phyloP scores from a whole-genome alignment of 2,329 filamentous ascomycete genomes.

The Botrytis fragariae region DNA sequence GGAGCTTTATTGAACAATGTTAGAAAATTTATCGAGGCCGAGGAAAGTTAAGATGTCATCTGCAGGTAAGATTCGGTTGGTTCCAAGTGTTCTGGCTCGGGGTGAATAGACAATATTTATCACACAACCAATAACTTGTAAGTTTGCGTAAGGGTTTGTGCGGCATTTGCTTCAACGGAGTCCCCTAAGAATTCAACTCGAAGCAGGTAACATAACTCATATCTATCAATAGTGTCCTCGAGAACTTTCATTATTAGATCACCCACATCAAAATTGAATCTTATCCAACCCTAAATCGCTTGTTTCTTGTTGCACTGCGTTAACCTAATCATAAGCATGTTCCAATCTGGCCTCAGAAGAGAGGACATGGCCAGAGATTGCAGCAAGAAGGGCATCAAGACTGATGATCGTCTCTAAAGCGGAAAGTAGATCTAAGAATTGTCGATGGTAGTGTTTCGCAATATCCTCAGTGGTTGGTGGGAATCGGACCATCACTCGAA shows the following conservation, averaged over 20 bases:
- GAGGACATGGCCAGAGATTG: background rate
- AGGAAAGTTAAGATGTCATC: background rate
- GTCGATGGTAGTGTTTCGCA: background rate
- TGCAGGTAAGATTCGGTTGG: background rate
- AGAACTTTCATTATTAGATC: background rate
- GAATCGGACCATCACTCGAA: background rate
- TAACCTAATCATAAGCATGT: no score
- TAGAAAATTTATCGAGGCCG: background rate
- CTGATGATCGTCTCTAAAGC: background rate
- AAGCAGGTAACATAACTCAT: conserved; percentile 29
- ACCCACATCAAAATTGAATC: background rate
- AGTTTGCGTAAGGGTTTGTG: background rate
- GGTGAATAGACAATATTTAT: background rate
- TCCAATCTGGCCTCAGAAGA: background rate
- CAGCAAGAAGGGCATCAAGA: background rate
- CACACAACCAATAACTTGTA: background rate
- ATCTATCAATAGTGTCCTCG: conserved; percentile 12
- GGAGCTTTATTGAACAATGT: no score
- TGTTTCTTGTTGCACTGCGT: background rate
- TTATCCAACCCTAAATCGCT: background rate
- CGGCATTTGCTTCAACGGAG: no score
- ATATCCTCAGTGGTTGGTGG: background rate
- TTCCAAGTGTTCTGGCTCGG: background rate
- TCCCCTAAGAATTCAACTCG: background rate
- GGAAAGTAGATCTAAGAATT: background rate